Evolutionary conservation across 2,329 filamentous ascomycete species (phyloP), one percentile per base, ranked within the genome.

Genomic region (Ophiosphaerella narmari): DNA sequence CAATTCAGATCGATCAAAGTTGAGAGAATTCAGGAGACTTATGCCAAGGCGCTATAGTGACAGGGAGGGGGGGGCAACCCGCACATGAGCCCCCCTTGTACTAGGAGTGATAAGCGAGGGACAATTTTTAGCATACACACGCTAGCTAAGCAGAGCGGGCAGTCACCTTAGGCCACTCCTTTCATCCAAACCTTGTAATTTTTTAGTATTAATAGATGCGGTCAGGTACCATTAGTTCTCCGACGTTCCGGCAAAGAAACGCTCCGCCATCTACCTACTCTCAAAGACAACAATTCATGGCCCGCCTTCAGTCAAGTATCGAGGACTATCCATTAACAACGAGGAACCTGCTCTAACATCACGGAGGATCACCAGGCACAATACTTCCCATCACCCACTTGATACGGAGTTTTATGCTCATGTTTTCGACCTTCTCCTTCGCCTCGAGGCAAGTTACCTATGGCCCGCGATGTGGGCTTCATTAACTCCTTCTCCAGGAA

Each of bases 321-420:
- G 86, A 16, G 86, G 85, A 2, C 77, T 88, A 59, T 88, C 88
- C 73, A 70, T 88, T 60, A 88, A 88, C 62, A 85, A 88, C 47
- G 85, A 88, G 64, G 81, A 83, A 52, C 86, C 85, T 0, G 82
- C 81, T 0, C 67, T 86, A 26, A 86, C 85, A 0, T 82, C 82
- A 54, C 89, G 85, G 83, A 78, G 87, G 11, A 74, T 78, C n/a
- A 74, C 32, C 12, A 18, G 42, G 37, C 38, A 46, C 31, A 43
- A 43, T 24, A 32, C 12, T 9, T 43, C 40, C 12, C 35, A 52
- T 13, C 42, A 51, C 48, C 38, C 45, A 14, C 38, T 47, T 18
- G 23, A 55, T 29, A 34, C 48, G 2, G 44, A 53, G 7, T 58
- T 58, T 33, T 55, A 58, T 33, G 18, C 31, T 2, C 39, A 55